Conservation (phyloP, 2,329 filamentous ascomycete genomes). For the Tolypocladium ovalisporum region DNA sequence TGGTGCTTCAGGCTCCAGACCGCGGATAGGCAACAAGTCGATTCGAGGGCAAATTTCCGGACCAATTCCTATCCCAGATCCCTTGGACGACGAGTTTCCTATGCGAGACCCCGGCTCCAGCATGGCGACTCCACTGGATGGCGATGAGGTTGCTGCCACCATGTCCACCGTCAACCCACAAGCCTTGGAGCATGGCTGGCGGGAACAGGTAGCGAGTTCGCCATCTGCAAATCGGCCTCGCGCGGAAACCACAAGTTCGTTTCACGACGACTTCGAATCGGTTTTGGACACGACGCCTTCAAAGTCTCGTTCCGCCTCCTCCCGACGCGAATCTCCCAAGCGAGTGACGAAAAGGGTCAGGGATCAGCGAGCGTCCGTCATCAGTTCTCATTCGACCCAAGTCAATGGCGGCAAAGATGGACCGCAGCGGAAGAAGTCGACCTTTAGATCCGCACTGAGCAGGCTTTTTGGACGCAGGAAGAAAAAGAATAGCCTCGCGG, state of each 20-base stretch:
- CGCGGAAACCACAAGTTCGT: neutral
- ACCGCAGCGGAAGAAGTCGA: constrained; percentile 46
- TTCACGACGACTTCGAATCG: neutral
- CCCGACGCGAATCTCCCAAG: neutral
- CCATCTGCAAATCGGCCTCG: neutral
- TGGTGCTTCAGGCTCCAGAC: constrained; percentile 14
- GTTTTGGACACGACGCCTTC: neutral
- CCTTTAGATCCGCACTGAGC: constrained; percentile 42
- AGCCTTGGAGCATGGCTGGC: neutral
- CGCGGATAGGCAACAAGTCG: constrained; percentile 25
- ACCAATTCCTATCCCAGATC: constrained; percentile 44
- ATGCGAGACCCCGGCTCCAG: constrained; percentile 31
- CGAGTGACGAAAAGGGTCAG: neutral
- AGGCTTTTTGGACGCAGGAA: constrained; percentile 50
- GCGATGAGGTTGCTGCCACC: constrained; percentile 12
- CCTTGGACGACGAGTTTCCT: constrained; percentile 42
- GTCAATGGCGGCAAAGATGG: constrained; percentile 10
- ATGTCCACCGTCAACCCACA: constrained; percentile 2
- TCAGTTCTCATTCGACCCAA: constrained; percentile 6
- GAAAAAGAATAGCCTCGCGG: constrained; percentile 23
- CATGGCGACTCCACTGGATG: constrained; percentile 16
- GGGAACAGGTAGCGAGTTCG: neutral
- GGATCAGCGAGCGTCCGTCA: neutral
- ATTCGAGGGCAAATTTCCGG: constrained; percentile 51
- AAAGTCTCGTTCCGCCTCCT: neutral